Evolutionary conservation across 1,284 basidiomycete genomes (phyloP).

Genomic region (Athelia psychrophila): DNA sequence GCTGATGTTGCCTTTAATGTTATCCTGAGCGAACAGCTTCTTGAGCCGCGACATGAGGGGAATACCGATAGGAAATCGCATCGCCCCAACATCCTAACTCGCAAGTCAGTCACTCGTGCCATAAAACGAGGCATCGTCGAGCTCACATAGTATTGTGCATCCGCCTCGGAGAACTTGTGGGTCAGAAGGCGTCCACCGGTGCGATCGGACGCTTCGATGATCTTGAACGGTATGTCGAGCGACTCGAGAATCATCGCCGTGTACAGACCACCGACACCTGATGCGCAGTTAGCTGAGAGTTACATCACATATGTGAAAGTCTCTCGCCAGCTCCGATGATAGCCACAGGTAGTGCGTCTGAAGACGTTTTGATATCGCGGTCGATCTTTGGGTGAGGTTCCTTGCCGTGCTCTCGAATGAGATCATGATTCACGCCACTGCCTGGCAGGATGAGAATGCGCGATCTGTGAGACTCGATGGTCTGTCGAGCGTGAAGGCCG

Average conservation of each 20-base stretch:
- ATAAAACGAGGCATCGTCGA: constrained; percentile 9
- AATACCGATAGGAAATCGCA: constrained; percentile 17
- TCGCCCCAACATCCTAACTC: constrained; percentile 17
- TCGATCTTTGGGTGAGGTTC: no score
- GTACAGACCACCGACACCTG: constrained; percentile 27
- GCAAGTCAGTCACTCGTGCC: not conserved
- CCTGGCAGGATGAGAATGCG: no score
- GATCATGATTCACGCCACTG: no score
- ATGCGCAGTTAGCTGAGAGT: not conserved
- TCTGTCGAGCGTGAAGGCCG: no score
- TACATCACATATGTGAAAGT: not conserved
- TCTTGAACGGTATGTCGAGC: constrained; percentile 29
- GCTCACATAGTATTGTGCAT: constrained; percentile 7
- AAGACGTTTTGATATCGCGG: no score
- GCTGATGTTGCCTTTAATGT: not conserved
- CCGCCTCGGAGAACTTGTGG: constrained; percentile 11
- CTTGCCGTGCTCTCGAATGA: no score
- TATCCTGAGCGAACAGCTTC: constrained; percentile 13
- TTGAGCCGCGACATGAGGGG: constrained; percentile 13
- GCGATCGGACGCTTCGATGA: constrained; percentile 29
- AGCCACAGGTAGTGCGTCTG: constrained; percentile 13
- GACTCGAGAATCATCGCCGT: constrained; percentile 31
- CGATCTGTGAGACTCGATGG: no score
- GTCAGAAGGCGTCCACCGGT: constrained; percentile 35
- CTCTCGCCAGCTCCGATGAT: constrained; percentile 26